Conservation (phyloP, 495 filamentous ascomycete species). For the Daldinia decipiens region DNA sequence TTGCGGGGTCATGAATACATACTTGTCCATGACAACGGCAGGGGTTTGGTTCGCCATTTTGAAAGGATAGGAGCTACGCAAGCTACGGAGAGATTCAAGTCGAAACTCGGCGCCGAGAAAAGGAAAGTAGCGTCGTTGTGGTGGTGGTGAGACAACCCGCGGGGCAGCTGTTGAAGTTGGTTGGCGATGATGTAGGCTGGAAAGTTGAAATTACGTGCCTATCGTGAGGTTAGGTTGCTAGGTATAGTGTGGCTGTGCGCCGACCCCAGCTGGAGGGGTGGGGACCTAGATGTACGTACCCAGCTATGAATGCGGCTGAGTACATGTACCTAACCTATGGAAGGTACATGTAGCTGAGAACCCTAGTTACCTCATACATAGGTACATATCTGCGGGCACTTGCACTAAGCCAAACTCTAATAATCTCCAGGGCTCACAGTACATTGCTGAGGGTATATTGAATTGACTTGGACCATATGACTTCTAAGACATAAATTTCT, state of each 20-base stretch:
- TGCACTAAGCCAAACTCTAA: neutral
- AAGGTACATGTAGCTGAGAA: too few species aligned
- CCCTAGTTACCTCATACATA: too few species aligned
- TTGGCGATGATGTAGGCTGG: slow-evolving; percentile 11
- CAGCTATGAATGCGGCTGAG: slow-evolving; percentile 4
- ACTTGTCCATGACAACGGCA: slow-evolving; percentile 99
- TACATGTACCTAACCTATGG: neutral
- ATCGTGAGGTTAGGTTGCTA: slow-evolving; percentile 32
- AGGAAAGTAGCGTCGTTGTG: slow-evolving; percentile 16
- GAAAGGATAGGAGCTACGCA: slow-evolving; percentile 42
- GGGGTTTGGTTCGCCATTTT: slow-evolving; percentile 96
- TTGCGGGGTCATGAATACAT: slow-evolving; percentile 57
- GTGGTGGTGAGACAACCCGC: slow-evolving; percentile 23
- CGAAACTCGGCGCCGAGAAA: neutral
- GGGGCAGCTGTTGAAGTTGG: slow-evolving; percentile 39
- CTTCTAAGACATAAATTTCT: neutral
- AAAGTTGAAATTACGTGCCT: slow-evolving; percentile 39
- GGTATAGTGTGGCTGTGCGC: slow-evolving; percentile 35
- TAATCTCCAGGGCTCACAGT: too few species aligned
- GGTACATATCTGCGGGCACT: neutral
- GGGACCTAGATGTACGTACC: slow-evolving; percentile 2
- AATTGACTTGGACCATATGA: neutral
- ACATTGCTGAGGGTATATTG: neutral
- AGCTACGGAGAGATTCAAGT: slow-evolving; percentile 38
- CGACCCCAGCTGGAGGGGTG: neutral